Base-by-base conservation (phyloP, 129 eudicot genomes). In the Saposhnikovia divaricata region DNA sequence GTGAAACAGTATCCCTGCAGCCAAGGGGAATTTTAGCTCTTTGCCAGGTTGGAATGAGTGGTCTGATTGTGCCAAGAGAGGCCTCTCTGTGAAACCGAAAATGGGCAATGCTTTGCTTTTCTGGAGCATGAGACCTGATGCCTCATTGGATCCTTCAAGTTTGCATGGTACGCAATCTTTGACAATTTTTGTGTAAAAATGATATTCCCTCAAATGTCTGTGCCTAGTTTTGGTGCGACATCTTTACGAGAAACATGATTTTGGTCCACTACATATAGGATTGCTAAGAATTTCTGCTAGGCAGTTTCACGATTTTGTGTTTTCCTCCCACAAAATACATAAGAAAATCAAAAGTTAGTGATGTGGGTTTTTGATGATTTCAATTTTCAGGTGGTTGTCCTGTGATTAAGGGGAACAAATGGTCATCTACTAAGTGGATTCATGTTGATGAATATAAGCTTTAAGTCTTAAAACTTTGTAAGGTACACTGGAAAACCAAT, bases 101-200 rank as follows among this genome's bases (percentile, higher is more conserved):
- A 90, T 84, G 96, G 97, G 98, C 38, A 96, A 95, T 86, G 98
- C 97, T 1, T 88, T 95, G 57, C 98, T 95, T 78, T 95, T 95
- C 87, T 95, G 97, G 98, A 92, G 98, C 91, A 95, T 92, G 98
- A 90, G 93, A 79, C 97, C 98, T 74, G 98, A 92, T 92, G 98
- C 96, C 42, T 84, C 98, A 19, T 80, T 95, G 82, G 97, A 95
- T 87, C 92, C 98, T 63, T 84, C 88, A 77, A 95, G 98, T 83
- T 86, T 95, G 90, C 98, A 95, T 83, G 97, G 98, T 95, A 82
- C 78, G 83, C 75, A 14, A 11, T 23, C 34, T 16, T 73, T 73
- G 19, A 12, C 16, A 12, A 15, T 13, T 19, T 71, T 1, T 18
- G 4, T 14, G 46, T 38, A 5, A 28, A 66, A 4, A 11, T 14